Conservation (phyloP, 2,329 filamentous ascomycete genomes). For the Stagonosporopsis rhizophila region DNA sequence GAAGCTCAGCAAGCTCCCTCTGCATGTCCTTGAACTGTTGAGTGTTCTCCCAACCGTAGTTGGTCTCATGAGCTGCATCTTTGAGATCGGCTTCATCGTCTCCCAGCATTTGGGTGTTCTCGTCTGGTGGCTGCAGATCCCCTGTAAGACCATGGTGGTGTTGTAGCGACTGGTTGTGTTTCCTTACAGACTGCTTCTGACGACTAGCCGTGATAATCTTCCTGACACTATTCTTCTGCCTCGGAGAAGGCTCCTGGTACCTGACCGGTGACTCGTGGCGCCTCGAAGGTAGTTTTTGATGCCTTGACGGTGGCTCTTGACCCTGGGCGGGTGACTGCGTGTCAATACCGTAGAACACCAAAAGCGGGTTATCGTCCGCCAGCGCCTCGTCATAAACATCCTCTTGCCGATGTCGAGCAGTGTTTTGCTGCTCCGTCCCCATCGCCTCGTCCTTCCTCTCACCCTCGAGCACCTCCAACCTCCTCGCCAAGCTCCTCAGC, state of each 20-base stretch:
- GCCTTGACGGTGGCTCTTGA: not conserved
- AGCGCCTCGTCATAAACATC: not conserved
- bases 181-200: not conserved
- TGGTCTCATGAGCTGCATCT: not conserved
- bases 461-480: constrained; percentile 25
- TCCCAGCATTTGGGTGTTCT: not conserved
- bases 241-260: not conserved
- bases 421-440: not conserved
- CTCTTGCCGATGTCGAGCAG: not conserved
- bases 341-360: constrained; percentile 8
- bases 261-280: not conserved
- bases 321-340: not conserved
- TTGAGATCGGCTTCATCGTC: constrained; percentile 8
- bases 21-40: constrained; percentile 16
- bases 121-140: not conserved
- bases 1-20: constrained; percentile 6
- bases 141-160: not conserved
- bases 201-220: not conserved
- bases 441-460: constrained; percentile 16
- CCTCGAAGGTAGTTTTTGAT: not conserved
- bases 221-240: not conserved
- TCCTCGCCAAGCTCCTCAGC: constrained; percentile 8
- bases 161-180: not conserved
- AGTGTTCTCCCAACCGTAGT: constrained; percentile 10
- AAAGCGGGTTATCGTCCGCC: constrained; percentile 1